phyloP scores from a whole-genome alignment of 768 basidiomycete genomes.

The Saitozyma sp. region DNA sequence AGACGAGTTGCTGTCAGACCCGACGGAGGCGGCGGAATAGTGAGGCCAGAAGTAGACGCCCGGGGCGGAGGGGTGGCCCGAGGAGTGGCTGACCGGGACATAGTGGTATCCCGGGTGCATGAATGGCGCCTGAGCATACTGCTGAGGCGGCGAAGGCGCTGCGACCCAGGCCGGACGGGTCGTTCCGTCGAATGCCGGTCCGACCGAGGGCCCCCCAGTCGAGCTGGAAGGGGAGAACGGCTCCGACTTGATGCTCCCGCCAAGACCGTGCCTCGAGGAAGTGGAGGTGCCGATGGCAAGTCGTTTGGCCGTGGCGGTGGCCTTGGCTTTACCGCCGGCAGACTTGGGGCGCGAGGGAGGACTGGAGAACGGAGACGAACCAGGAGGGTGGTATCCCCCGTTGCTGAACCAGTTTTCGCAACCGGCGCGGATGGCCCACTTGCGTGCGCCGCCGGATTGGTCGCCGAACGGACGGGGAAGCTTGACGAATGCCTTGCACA shows the following conservation, averaged over 20 bases:
- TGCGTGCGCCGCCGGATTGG: slow-evolving; percentile 46
- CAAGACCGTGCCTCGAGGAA: slow-evolving; percentile 1
- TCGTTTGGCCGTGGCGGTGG: slow-evolving; percentile 39
- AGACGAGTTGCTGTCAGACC: too few species aligned
- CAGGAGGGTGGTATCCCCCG: slow-evolving; percentile 43
- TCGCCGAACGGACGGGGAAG: slow-evolving; percentile 50
- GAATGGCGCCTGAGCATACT: too few species aligned
- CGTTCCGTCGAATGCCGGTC: slow-evolving; percentile 40
- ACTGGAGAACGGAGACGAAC: slow-evolving; percentile 5
- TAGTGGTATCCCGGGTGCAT: too few species aligned
- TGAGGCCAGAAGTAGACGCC: too few species aligned
- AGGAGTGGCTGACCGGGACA: too few species aligned
- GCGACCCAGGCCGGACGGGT: not conserved
- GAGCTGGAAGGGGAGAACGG: slow-evolving; percentile 12
- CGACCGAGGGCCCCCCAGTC: slow-evolving; percentile 33
- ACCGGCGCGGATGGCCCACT: slow-evolving; percentile 51
- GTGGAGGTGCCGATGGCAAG: slow-evolving; percentile 38
- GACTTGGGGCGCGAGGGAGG: slow-evolving; percentile 8
- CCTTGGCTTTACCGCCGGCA: slow-evolving; percentile 35
- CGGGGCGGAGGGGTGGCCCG: too few species aligned
- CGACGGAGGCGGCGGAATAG: too few species aligned
- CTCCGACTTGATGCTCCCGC: slow-evolving; percentile 11
- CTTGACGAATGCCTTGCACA: slow-evolving; percentile 51
- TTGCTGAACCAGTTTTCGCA: slow-evolving; percentile 46
- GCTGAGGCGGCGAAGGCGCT: too few species aligned